Conservation (phyloP, 306 rosid species). For the Boehmeria nivea region DNA sequence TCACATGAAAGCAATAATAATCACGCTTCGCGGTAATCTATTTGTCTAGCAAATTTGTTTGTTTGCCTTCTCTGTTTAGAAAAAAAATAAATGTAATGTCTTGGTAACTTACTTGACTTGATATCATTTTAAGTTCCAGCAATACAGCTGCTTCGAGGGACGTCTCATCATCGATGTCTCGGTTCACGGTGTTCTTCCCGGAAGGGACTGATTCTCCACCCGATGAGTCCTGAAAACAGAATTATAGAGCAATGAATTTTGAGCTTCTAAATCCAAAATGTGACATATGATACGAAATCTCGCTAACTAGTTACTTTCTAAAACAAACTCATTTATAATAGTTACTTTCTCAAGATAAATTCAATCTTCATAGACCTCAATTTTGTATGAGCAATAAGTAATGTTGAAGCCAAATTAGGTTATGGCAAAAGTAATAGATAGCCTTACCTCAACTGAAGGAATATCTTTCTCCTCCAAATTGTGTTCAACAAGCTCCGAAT, state of each 20-base stretch:
- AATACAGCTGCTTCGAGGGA: slow-evolving; percentile 53
- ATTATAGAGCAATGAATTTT: slow-evolving; percentile 2
- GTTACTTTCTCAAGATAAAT: too few species aligned
- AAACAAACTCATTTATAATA: too few species aligned
- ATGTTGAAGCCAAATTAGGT: too few species aligned
- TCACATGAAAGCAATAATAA: slow-evolving; percentile 3
- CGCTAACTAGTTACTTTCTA: too few species aligned
- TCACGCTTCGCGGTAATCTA: not conserved
- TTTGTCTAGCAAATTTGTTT: not conserved
- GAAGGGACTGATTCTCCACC: too few species aligned
- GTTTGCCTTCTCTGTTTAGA: not conserved
- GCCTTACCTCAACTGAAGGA: slow-evolving; percentile 6
- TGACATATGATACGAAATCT: too few species aligned
- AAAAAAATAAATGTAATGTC: not conserved
- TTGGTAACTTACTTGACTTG: slow-evolving; percentile 40
- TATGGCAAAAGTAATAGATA: not conserved
- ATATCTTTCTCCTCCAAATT: slow-evolving; percentile 27
- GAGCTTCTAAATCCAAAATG: too few species aligned
- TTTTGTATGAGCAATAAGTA: too few species aligned
- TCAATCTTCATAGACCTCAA: too few species aligned
- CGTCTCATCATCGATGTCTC: slow-evolving; percentile 25
- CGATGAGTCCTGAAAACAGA: slow-evolving; percentile 17
- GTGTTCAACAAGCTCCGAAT: slow-evolving; percentile 30
- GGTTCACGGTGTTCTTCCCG: slow-evolving; percentile 28
- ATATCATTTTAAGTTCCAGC: slow-evolving; percentile 49